Evolutionary conservation across 495 filamentous ascomycete genomes (phyloP).

Genomic region (Pseudevernia furfuracea): DNA sequence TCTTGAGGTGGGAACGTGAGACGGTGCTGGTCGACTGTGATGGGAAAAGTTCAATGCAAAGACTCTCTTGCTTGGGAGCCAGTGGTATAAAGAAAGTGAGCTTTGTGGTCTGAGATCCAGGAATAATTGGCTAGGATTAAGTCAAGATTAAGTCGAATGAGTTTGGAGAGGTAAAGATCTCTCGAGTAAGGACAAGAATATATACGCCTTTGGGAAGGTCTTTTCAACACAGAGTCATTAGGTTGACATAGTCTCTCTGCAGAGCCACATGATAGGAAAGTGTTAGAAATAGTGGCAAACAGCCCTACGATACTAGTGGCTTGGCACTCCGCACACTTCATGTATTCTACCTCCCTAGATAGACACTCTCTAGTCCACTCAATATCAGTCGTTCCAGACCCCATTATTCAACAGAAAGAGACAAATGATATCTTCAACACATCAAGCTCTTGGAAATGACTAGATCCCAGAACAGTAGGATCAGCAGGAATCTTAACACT

Average conservation of each 20-base stretch:
- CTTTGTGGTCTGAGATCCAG: background rate
- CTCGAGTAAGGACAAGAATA: no score
- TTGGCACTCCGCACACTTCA: no score
- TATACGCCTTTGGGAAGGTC: background rate
- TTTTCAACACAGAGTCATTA: background rate
- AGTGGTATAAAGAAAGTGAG: background rate
- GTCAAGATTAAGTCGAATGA: background rate
- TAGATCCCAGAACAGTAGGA: no score
- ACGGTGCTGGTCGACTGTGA: background rate
- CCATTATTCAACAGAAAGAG: no score
- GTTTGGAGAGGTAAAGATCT: no score
- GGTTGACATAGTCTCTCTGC: background rate
- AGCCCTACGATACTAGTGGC: no score
- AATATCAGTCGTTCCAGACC: no score
- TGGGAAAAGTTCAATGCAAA: background rate
- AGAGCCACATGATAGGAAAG: background rate
- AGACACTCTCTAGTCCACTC: no score
- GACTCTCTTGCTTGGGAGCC: background rate
- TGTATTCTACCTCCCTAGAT: no score
- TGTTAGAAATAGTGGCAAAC: no score
- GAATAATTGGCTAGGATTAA: background rate
- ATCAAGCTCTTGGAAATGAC: background rate
- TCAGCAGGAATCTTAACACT: no score
- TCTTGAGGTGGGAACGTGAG: background rate
- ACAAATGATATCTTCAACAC: background rate